Conservation (phyloP, 108 stramenopile genomes). For the Mayamaea pseudoterrestris region DNA sequence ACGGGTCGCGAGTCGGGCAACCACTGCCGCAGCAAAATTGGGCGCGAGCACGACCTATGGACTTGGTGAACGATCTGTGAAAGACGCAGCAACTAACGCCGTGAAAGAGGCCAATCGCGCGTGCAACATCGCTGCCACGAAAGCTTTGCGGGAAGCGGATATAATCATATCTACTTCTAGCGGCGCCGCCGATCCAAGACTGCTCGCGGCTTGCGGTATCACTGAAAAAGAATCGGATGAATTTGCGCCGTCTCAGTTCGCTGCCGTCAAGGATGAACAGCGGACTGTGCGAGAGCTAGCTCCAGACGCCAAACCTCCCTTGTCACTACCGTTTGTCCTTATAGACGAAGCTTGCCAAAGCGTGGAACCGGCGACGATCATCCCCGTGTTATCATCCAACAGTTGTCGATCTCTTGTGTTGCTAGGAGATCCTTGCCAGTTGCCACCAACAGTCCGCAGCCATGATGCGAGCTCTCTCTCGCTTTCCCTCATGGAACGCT, state of each 20-base stretch:
- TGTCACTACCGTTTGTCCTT: conserved; percentile 74
- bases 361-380: conserved; percentile 85
- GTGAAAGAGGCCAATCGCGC: conserved; percentile 68
- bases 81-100: conserved; percentile 69
- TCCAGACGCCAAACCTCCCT: conserved; percentile 66
- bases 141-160: conserved; percentile 90
- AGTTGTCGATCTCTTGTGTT: conserved; percentile 67
- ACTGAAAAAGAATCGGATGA: conserved; percentile 24
- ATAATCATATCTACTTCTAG: conserved; percentile 93
- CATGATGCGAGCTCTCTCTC: conserved; percentile 44
- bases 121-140: conserved; percentile 66
- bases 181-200: conserved; percentile 90
- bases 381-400: conserved; percentile 69
- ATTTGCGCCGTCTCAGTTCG: too few relatives aligned
- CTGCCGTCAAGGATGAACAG: conserved; percentile 1
- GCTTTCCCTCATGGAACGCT: conserved; percentile 69
- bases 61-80: conserved; percentile 35
- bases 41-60: conserved; percentile 17
- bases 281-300: conserved; percentile 14
- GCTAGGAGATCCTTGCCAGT: conserved; percentile 85
- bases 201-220: conserved; percentile 83
- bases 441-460: conserved; percentile 74
- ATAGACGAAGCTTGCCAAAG: conserved; percentile 91
- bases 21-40: conserved; percentile 35
- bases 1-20: conserved; percentile 41